Evolutionary conservation across 2,329 filamentous ascomycete species (phyloP).

Genomic region (Phyllosticta citribraziliensis): DNA sequence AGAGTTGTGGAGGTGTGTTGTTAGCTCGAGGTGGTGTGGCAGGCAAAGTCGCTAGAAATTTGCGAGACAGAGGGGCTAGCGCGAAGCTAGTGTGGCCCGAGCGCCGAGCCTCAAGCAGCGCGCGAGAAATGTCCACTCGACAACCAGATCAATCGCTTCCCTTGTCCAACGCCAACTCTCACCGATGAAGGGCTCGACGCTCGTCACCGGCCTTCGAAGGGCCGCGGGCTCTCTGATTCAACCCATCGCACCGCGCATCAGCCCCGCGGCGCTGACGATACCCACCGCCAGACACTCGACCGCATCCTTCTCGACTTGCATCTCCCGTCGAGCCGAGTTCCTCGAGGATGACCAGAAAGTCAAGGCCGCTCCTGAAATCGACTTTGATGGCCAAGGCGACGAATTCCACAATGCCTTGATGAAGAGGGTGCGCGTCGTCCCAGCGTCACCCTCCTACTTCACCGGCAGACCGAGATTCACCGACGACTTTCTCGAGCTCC

Average conservation of each 20-base stretch:
- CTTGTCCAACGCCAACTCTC: background rate
- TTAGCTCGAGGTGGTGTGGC: constrained; percentile 3
- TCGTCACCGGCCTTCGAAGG: constrained; percentile 20
- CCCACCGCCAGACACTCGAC: background rate
- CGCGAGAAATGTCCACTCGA: background rate
- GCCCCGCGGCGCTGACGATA: background rate
- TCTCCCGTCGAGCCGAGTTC: constrained; percentile 18
- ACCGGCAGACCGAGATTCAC: constrained; percentile 76
- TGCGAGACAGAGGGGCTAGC: constrained; percentile 1
- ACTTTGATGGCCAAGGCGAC: constrained; percentile 21
- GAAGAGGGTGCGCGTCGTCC: constrained; percentile 57
- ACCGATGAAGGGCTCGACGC: constrained; percentile 10
- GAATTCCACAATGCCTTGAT: constrained; percentile 13
- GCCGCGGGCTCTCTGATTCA: constrained; percentile 19
- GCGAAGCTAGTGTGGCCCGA: background rate
- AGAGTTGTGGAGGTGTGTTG: constrained; percentile 1
- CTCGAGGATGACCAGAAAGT: constrained; percentile 19
- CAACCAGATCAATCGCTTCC: background rate
- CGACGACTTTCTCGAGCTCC: constrained; percentile 68
- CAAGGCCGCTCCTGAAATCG: constrained; percentile 36
- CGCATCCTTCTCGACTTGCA: constrained; percentile 24
- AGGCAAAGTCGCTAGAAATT: constrained; percentile 3
- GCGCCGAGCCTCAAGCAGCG: background rate
- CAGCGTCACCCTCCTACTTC: constrained; percentile 89
- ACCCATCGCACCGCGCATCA: constrained; percentile 11